phyloP scores from a whole-genome alignment of 768 basidiomycete genomes.

The Suillus discolor region DNA sequence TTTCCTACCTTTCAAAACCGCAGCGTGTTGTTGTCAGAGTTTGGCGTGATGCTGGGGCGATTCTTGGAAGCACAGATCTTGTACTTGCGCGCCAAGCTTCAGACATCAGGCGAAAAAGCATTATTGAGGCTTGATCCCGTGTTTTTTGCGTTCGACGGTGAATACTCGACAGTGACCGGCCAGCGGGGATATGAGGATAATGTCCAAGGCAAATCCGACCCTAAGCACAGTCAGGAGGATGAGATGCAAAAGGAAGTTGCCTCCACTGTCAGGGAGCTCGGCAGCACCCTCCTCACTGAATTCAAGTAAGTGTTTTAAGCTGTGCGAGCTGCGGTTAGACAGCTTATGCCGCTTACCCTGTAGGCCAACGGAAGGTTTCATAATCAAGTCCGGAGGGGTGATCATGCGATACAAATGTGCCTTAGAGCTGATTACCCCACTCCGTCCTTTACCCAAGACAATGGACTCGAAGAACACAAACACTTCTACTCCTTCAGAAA shows the following conservation, averaged over 20 bases:
- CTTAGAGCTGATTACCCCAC: constrained; percentile 23
- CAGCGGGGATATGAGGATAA: constrained; percentile 6
- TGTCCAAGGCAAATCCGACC: neutral
- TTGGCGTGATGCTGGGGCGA: constrained; percentile 18
- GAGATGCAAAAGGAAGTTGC: constrained; percentile 23
- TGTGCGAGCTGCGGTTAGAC: neutral
- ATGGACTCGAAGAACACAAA: neutral
- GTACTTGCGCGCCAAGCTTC: constrained; percentile 23
- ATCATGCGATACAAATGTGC: constrained; percentile 27
- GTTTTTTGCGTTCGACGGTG: constrained; percentile 26
- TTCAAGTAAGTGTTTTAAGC: constrained; percentile 22
- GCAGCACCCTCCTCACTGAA: constrained; percentile 11
- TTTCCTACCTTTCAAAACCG: constrained; percentile 25
- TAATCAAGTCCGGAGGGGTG: constrained; percentile 24
- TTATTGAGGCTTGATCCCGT: constrained; percentile 9
- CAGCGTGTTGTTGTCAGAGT: constrained; percentile 16
- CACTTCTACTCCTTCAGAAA: neutral
- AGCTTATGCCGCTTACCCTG: neutral
- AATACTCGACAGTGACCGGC: constrained; percentile 26
- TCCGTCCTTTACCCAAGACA: constrained; percentile 16
- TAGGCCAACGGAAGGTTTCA: constrained; percentile 23
- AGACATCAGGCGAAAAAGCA: neutral
- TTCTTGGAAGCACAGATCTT: constrained; percentile 28
- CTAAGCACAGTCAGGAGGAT: neutral
- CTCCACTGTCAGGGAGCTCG: constrained; percentile 19